Conservation (phyloP, 2,329 filamentous ascomycete species). For the Cytospora piceae region DNA sequence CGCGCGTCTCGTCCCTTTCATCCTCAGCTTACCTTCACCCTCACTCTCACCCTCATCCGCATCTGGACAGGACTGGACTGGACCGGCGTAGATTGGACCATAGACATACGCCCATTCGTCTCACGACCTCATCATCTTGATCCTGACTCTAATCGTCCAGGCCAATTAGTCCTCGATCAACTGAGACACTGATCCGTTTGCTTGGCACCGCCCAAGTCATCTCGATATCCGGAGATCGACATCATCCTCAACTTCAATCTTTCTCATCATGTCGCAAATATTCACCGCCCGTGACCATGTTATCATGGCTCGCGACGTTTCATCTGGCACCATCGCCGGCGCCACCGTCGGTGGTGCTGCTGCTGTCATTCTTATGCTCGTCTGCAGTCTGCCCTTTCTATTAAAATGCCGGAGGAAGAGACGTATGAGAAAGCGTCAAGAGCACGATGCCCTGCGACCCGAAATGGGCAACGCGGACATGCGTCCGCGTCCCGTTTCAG, state of each 20-base stretch:
- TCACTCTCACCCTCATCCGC: constrained; percentile 8
- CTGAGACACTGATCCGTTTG: constrained; percentile 23
- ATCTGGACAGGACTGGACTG: not conserved
- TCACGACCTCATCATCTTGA: constrained; percentile 5
- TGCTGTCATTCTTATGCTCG: constrained; percentile 37
- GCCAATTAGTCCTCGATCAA: constrained; percentile 15
- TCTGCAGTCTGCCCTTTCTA: constrained; percentile 41
- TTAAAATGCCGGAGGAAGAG: constrained; percentile 37
- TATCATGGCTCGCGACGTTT: constrained; percentile 28
- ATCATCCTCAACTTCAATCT: constrained; percentile 19
- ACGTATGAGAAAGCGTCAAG: constrained; percentile 27
- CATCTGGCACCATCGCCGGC: constrained; percentile 40
- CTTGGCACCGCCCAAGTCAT: constrained; percentile 16
- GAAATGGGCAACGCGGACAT: constrained; percentile 38
- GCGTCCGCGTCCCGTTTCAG: constrained; percentile 20
- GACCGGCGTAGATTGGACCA: not conserved
- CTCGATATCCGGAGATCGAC: constrained; percentile 15
- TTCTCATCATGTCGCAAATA: constrained; percentile 22
- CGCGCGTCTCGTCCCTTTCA: constrained; percentile 11
- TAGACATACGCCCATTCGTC: constrained; percentile 7
- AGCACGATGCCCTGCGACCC: constrained; percentile 32
- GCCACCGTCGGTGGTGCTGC: constrained; percentile 40
- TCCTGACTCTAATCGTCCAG: constrained; percentile 3
- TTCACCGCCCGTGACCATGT: constrained; percentile 26
- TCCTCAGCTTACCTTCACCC: not conserved